Evolutionary conservation across 352 stramenopile species (phyloP).

Genomic region (Blastocystis sp.): DNA sequence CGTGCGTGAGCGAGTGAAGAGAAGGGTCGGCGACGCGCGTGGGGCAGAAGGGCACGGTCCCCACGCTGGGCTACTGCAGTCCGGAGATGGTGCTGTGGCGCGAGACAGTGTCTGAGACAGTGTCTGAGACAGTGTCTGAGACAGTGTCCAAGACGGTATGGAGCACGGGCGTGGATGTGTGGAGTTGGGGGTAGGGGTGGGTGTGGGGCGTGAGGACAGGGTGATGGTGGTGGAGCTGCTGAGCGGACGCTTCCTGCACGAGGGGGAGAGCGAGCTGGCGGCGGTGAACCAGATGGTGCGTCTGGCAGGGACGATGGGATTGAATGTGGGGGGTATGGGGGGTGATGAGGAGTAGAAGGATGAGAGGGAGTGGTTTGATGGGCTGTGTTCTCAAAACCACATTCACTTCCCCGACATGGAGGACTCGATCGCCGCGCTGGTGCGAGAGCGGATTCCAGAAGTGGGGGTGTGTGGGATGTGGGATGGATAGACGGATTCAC

Average conservation of each 20-base stretch:
- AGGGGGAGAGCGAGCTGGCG: constrained; percentile 4
- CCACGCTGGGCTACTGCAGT: constrained; percentile 19
- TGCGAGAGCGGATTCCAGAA: neutral
- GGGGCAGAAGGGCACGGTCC: neutral
- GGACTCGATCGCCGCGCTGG: neutral
- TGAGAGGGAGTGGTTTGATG: neutral
- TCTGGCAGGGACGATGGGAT: neutral
- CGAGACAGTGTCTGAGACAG: neutral
- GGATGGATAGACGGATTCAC: too few relatives aligned
- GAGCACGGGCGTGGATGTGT: constrained; percentile 5
- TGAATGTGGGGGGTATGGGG: neutral
- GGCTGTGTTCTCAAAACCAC: neutral
- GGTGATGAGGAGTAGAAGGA: neutral
- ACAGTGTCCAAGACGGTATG: neutral
- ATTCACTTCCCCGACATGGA: neutral
- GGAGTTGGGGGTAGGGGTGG: constrained; percentile 8
- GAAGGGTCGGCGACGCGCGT: neutral
- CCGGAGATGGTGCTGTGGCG: constrained; percentile 8
- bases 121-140: too few relatives aligned
- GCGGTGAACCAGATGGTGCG: neutral
- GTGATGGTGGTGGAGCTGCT: constrained; percentile 10
- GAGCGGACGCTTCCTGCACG: neutral
- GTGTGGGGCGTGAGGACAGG: neutral
- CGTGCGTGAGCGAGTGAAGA: too few relatives aligned
- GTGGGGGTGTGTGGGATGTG: too few relatives aligned